Base-by-base conservation (phyloP, 208 protist species). In the Crithidia bombi region DNA sequence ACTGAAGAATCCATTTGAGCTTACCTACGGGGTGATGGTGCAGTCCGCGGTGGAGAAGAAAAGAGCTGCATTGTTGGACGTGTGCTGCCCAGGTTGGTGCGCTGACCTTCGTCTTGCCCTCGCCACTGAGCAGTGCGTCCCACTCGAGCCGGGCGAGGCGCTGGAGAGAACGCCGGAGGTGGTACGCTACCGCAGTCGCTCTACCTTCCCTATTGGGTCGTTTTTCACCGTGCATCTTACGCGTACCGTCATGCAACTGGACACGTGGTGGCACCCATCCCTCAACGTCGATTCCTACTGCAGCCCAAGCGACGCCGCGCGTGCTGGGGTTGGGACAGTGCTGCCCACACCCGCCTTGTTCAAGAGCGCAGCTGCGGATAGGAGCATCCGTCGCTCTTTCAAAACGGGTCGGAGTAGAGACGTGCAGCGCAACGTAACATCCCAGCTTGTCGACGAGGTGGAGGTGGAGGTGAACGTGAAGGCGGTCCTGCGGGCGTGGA, bases 401-500 rank as follows among this genome's bases (percentile, higher is more conserved):
- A 23, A 7, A 43, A 43, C n/a, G n/a, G n/a, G n/a, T n/a, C n/a
- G n/a, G n/a, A n/a, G n/a, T n/a, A n/a, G n/a, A n/a, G n/a, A n/a
- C n/a, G n/a, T n/a, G n/a, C n/a, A n/a, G n/a, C n/a, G n/a, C n/a
- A n/a, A 33, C 15, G n/a, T 32, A 38, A n/a, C n/a, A n/a, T n/a
- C n/a, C n/a, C n/a, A n/a, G n/a, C n/a, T n/a, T n/a, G n/a, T n/a
- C n/a, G n/a, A n/a, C 6, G 71, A 75, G 4, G 73, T 93, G 9
- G 89, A 94, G 67, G 47, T 92, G 52, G 86, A 94, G 78, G 57
- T 94, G 10, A 55, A 90, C 51, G 35, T 94, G 15, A 72, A 51
- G 12, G 55, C 36, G 32, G 30, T 94, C 39, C 57, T 86, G 44
- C 67, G 69, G 32, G 80, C 55, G 62, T 89, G 85, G 72, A 79